Conservation (phyloP, 331 rosid species). For the Saraca asoca region DNA sequence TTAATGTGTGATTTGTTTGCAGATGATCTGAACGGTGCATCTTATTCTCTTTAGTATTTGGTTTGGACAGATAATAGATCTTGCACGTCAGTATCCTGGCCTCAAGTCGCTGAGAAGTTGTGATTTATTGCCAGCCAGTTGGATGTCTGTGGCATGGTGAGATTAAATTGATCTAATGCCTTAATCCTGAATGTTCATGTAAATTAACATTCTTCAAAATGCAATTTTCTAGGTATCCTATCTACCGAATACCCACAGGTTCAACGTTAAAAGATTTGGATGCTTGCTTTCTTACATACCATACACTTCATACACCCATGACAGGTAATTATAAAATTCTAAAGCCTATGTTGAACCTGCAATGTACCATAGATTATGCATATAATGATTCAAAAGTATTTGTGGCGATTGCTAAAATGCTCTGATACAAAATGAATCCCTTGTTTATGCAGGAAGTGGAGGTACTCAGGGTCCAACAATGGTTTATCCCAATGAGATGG, state of each 20-base stretch:
- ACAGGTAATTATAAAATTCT: too few relatives aligned
- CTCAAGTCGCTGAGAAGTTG: constrained; percentile 70
- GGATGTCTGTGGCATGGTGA: constrained; percentile 87
- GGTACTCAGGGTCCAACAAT: constrained; percentile 47
- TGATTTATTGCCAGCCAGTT: constrained; percentile 67
- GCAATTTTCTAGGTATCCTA: constrained; percentile 70
- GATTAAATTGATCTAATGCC: constrained; percentile 31
- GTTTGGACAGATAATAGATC: constrained; percentile 71
- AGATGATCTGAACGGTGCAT: constrained; percentile 27
- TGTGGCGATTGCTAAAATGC: too few relatives aligned
- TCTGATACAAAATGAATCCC: too few relatives aligned
- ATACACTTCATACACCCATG: constrained; percentile 64
- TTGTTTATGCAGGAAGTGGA: constrained; percentile 44
- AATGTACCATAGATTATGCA: constrained; percentile 21
- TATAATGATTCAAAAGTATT: background rate
- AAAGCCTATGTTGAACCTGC: constrained; percentile 24
- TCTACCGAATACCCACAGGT: constrained; percentile 77
- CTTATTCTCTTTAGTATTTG: constrained; percentile 26
- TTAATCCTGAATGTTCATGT: constrained; percentile 23
- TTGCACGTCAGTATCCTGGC: constrained; percentile 54
- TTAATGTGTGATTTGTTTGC: constrained; percentile 20
- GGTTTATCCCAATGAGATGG: constrained; percentile 55
- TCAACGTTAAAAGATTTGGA: constrained; percentile 78
- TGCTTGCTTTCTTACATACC: constrained; percentile 81
- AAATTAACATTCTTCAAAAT: constrained; percentile 31